These are phyloP conservation scores for Kodamaea sp. DNA, from an alignment of 1,139 yeast genomes.

Conservation along the genomic window DNA sequence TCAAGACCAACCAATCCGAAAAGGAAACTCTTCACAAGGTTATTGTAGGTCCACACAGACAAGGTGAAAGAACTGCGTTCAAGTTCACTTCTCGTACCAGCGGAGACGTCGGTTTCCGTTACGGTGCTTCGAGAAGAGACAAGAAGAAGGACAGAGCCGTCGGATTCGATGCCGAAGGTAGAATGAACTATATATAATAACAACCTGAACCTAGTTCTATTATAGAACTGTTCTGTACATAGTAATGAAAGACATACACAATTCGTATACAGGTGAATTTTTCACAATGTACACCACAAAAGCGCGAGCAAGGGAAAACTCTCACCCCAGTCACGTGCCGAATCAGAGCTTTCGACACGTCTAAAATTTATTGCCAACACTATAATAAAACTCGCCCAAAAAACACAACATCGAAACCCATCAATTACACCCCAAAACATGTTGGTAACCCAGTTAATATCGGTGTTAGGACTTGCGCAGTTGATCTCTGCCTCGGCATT, in stretches of 20 bases:
- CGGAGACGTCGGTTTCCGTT: slow-evolving; percentile 86
- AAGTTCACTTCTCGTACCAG: slow-evolving; percentile 75
- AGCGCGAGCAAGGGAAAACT: too few species aligned
- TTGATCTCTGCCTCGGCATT: slow-evolving; percentile 57
- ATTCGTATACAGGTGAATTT: background rate
- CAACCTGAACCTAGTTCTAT: too few species aligned
- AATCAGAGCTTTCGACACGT: slow-evolving; percentile 10
- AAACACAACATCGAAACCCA: too few species aligned
- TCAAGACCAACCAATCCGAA: slow-evolving; percentile 37
- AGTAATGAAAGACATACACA: slow-evolving; percentile 5
- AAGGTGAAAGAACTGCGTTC: slow-evolving; percentile 65
- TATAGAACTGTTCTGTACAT: too few species aligned
- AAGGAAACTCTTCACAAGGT: slow-evolving; percentile 29
- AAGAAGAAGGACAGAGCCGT: slow-evolving; percentile 81
- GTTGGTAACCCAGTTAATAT: slow-evolving; percentile 19
- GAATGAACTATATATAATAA: slow-evolving; percentile 43
- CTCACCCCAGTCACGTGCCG: slow-evolving; percentile 1
- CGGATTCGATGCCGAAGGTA: slow-evolving; percentile 73
- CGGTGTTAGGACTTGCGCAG: slow-evolving; percentile 27
- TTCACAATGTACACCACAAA: too few species aligned
- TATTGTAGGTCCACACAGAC: slow-evolving; percentile 50
- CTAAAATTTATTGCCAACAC: slow-evolving; percentile 8
- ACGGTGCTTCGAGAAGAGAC: slow-evolving; percentile 90
- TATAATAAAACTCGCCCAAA: background rate
- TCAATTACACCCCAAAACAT: slow-evolving; percentile 9